Evolutionary conservation across 495 filamentous ascomycete genomes (phyloP), one percentile per base, ranked within the genome.

Genomic region (Penicillium pulvis): DNA sequence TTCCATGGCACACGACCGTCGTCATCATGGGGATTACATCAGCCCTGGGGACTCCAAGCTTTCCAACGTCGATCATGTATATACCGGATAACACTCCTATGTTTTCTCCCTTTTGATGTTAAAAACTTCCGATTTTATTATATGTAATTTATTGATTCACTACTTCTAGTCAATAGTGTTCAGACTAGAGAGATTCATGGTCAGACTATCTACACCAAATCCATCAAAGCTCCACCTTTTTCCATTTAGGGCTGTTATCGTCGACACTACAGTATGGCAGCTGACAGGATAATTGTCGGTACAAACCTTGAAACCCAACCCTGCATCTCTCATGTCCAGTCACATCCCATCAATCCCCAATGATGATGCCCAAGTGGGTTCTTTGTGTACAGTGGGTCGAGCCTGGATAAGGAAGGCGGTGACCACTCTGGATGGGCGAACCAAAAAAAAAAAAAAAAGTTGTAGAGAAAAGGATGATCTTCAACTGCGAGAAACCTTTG

Each of bases 331-430:
- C 42, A 44, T 44, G 17, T 44, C 42, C 42, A 44, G 42, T 44
- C 42, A 44, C 42, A 44, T 44, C 19, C 7, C 42, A 44, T 20
- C 14, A 19, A 44, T 36, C 33, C 42, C 42, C 11, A 46, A 9
- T 46, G 43, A 46, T 24, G 43, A 10, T 46, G 19, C 43, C 19
- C 43, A 46, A 46, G 43, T 46, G 43, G 43, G 19, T 46, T 46
- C 43, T 46, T 50, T 50, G 47, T 50, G 24, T 50, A 33, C 48
- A 19, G 50, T 52, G 33, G 33, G 10, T 52, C 33, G 6, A 9
- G 11, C 36, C 17, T 33, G 11, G 10, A 53, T 19, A 9, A 0
- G 53, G 61, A 31, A 63, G 57, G 61, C 61, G 61, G 61, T 63
- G 53, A n/a, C 4, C 5, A 17, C 4, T 17, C 39, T 41, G 11